phyloP scores from a whole-genome alignment of 2,329 filamentous ascomycete species.

The Verticillium nonalfalfae region DNA sequence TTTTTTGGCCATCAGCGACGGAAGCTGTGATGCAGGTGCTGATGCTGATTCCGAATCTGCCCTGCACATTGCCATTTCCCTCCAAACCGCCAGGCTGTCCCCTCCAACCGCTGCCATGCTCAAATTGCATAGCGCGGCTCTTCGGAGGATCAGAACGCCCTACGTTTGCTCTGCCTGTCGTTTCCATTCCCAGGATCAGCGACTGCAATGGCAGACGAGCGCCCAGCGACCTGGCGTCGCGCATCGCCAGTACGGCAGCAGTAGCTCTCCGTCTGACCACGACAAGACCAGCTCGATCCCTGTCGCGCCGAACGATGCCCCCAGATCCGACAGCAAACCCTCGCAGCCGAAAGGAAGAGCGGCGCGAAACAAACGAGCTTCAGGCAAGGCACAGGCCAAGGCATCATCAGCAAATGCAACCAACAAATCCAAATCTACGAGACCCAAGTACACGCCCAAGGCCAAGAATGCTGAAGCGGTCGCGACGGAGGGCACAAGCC shows the following conservation, averaged over 20 bases:
- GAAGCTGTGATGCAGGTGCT: not conserved
- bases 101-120: conserved; percentile 21
- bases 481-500: not conserved
- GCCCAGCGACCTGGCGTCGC: not conserved
- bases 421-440: conserved; percentile 7
- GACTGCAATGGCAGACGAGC: not conserved
- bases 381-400: not conserved
- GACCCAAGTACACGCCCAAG: conserved; percentile 1
- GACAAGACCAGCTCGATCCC: not conserved
- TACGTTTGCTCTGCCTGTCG: conserved; percentile 20
- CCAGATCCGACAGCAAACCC: not conserved
- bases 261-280: not conserved
- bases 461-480: conserved; percentile 3
- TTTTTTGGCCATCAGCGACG: not conserved
- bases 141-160: conserved; percentile 18
- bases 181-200: not conserved
- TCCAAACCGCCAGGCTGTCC: not conserved
- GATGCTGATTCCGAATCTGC: not conserved
- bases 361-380: conserved; percentile 2
- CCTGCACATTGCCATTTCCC: not conserved
- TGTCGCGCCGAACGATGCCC: not conserved
- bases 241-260: not conserved
- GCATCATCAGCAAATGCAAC: not conserved
- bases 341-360: not conserved
- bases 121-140: conserved; percentile 19